phyloP scores from a whole-genome alignment of 352 stramenopile species.

The Phytopythium delawarense region DNA sequence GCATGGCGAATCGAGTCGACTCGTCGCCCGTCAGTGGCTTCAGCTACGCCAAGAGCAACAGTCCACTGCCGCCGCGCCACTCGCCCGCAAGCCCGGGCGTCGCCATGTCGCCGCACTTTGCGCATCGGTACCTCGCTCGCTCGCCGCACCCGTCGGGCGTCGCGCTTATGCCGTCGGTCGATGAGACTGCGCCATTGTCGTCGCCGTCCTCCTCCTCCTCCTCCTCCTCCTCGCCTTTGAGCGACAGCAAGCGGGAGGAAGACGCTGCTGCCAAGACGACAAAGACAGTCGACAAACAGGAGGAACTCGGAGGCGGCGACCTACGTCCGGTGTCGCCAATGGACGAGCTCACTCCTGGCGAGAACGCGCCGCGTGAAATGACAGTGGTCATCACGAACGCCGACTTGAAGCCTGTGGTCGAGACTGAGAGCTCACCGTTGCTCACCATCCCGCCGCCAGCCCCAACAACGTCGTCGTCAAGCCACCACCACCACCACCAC shows the following conservation, averaged over 20 bases:
- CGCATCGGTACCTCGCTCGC: not conserved
- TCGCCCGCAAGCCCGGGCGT: not conserved
- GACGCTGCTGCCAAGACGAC: not conserved
- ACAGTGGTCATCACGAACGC: not conserved
- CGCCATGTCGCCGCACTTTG: not conserved
- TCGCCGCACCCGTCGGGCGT: conserved; percentile 13
- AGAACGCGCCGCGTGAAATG: not conserved
- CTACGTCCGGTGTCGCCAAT: not conserved
- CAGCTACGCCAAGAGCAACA: conserved; percentile 2
- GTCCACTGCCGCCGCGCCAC: not conserved
- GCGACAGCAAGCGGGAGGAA: not conserved
- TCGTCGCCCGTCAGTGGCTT: not conserved
- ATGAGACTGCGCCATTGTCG: conserved; percentile 50
- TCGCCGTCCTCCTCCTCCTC: not conserved
- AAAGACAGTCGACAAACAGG: not conserved
- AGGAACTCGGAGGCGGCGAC: not conserved
- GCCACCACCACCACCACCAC: conserved; percentile 3
- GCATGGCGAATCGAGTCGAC: conserved; percentile 5
- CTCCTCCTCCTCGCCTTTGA: not conserved
- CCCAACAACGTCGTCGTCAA: not conserved
- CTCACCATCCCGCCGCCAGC: not conserved
- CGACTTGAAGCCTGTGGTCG: not conserved
- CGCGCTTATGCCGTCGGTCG: conserved; percentile 70
- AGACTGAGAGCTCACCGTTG: not conserved
- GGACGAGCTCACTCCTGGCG: not conserved